Base-by-base conservation (phyloP, 2,329 filamentous ascomycete species). In the Periconia macrospinosa region DNA sequence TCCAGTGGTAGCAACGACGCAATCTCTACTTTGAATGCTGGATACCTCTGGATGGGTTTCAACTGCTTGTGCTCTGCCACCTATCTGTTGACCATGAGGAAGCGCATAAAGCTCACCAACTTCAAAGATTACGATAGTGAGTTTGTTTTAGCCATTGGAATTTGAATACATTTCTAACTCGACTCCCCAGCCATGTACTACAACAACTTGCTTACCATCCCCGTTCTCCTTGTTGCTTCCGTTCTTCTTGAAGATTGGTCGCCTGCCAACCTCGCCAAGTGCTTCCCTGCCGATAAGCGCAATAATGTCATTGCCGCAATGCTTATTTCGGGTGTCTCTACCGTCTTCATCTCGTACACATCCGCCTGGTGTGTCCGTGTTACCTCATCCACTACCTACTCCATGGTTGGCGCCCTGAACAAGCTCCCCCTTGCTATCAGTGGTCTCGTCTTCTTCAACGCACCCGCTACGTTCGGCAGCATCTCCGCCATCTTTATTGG, bases 91-190 rank as follows among this genome's bases (percentile, higher is more conserved):
- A 85, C 89, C 63, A 97, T 97, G 93, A 88, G 94, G 73, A 97
- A 97, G 83, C 89, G 95, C 62, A 97, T 99, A 75, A 97, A 97
- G 87, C 86, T 95, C 78, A 97, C 96, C 81, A 97, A 96, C 82
- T 97, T 99, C 80, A 97, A 96, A 83, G 94, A 97, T 75, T 97
- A 95, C 81, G 94, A 99, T 76, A 96, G 93, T 97, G 83, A 78
- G 93, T 55, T 30, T n/a, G n/a, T 41, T 41, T 42, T 43, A 37
- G 17, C 10, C n/a, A n/a, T 44, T 48, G 10, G 65, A 77, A 41
- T 14, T 6, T 33, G 7, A 30, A 18, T 15, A 45, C 10, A 19
- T 13, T 37, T 35, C 59, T 66, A 52, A 62, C 41, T 7, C 17
- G 23, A 40, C 15, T 27, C 41, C 37, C 45, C 61, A 97, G 93